Conservation (phyloP, 139 green algal species). For the Coccomyxa sp. region DNA sequence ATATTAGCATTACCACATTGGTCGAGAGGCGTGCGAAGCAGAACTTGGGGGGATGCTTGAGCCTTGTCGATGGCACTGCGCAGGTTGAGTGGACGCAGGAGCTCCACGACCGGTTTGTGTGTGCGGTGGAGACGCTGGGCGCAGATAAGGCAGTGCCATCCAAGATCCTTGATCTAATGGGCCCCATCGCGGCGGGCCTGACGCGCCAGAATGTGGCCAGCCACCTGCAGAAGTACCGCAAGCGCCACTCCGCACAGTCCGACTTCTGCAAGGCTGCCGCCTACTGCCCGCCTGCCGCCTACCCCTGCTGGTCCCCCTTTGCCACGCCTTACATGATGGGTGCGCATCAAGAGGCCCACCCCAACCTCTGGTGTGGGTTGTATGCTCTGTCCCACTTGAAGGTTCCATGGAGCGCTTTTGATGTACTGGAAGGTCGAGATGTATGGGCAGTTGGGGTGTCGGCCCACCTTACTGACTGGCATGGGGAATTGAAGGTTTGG, state of each 20-base stretch:
- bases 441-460: too few relatives aligned
- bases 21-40: too few relatives aligned
- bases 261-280: conserved; percentile 1
- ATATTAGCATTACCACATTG: too few relatives aligned
- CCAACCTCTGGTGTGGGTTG: too few relatives aligned
- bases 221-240: conserved; percentile 53
- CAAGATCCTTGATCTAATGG: conserved; percentile 53
- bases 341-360: neutral
- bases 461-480: too few relatives aligned
- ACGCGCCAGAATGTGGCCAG: conserved; percentile 59
- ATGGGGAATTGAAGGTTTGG: too few relatives aligned
- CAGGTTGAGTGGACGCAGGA: conserved; percentile 58
- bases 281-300: neutral
- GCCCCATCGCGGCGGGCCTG: conserved; percentile 26
- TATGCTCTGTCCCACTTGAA: too few relatives aligned
- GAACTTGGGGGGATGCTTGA: too few relatives aligned
- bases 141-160: conserved; percentile 55
- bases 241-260: neutral
- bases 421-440: too few relatives aligned
- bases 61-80: neutral
- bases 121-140: conserved; percentile 49
- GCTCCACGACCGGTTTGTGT: conserved; percentile 47
- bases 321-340: neutral
- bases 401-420: too few relatives aligned
- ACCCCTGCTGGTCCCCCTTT: neutral